phyloP scores from a whole-genome alignment of 768 basidiomycete species.

The Mycena maculata region DNA sequence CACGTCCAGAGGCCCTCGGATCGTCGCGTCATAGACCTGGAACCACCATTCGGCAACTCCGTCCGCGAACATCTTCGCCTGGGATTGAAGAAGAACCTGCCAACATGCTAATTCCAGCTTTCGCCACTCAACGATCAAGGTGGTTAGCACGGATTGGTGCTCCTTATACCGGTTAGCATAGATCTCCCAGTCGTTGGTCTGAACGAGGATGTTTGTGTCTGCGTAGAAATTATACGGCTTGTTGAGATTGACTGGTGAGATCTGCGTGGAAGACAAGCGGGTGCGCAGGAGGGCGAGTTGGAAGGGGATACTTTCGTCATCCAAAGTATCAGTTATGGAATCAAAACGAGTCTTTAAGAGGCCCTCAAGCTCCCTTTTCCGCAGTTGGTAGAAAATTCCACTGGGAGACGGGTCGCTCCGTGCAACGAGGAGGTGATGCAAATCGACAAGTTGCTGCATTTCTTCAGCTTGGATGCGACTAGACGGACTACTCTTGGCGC shows the following conservation, averaged over 20 bases:
- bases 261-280: slow-evolving; percentile 48
- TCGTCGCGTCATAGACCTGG: slow-evolving; percentile 81
- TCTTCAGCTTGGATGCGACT: slow-evolving; percentile 49
- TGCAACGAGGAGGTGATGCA: slow-evolving; percentile 58
- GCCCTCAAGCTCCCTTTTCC: slow-evolving; percentile 46
- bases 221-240: slow-evolving; percentile 79
- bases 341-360: slow-evolving; percentile 46
- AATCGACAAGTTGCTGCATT: slow-evolving; percentile 52
- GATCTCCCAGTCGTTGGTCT: slow-evolving; percentile 96
- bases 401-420: slow-evolving; percentile 8
- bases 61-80: slow-evolving; percentile 66
- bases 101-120: slow-evolving; percentile 90
- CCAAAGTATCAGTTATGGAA: slow-evolving; percentile 57
- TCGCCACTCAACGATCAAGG: slow-evolving; percentile 89
- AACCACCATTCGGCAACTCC: slow-evolving; percentile 84
- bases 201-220: slow-evolving; percentile 77
- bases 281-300: slow-evolving; percentile 64
- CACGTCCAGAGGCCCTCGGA: slow-evolving; percentile 71
- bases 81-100: slow-evolving; percentile 81
- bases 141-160: slow-evolving; percentile 73
- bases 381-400: slow-evolving; percentile 47
- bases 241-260: slow-evolving; percentile 28
- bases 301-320: slow-evolving; percentile 61
- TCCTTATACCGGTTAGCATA: slow-evolving; percentile 89
- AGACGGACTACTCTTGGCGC: slow-evolving; percentile 26